phyloP scores from a whole-genome alignment of 768 basidiomycete genomes.

The Termitomyces sp. region DNA sequence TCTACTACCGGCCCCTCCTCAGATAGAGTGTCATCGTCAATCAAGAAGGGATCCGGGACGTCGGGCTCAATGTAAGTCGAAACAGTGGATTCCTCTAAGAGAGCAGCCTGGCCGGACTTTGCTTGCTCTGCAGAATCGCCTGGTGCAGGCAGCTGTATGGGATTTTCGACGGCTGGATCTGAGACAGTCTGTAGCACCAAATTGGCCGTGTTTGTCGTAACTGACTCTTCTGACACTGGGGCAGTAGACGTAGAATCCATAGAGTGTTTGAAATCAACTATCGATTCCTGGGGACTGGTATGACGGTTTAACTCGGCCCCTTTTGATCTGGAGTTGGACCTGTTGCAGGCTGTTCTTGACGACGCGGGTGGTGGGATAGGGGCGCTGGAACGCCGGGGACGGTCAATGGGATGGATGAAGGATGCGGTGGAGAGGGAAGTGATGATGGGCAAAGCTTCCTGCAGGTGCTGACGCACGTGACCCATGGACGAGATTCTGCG shows the following conservation, averaged over 20 bases:
- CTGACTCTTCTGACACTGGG: neutral
- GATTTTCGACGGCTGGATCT: neutral
- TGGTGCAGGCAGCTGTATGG: neutral
- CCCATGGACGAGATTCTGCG: conserved; percentile 6
- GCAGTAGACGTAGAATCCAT: neutral
- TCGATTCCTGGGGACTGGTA: conserved; percentile 9
- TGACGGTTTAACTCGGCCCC: neutral
- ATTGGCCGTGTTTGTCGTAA: neutral
- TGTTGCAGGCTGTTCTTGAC: conserved; percentile 12
- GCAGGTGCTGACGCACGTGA: conserved; percentile 19
- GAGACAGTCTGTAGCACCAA: neutral
- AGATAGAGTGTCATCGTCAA: conserved; percentile 48
- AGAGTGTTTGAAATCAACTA: neutral
- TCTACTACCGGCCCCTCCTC: conserved; percentile 30
- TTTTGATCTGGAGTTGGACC: conserved; percentile 10
- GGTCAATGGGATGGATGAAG: conserved; percentile 34
- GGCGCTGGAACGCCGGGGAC: conserved; percentile 15
- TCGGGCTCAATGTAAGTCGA: conserved; percentile 37
- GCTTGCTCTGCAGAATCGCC: neutral
- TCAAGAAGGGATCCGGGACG: conserved; percentile 56
- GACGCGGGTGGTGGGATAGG: conserved; percentile 10
- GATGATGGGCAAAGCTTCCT: conserved; percentile 18
- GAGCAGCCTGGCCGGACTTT: neutral
- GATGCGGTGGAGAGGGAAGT: conserved; percentile 24
- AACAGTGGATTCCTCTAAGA: conserved; percentile 16